phyloP scores from a whole-genome alignment of 2,329 filamentous ascomycete genomes.

The Mariannaea sp. region DNA sequence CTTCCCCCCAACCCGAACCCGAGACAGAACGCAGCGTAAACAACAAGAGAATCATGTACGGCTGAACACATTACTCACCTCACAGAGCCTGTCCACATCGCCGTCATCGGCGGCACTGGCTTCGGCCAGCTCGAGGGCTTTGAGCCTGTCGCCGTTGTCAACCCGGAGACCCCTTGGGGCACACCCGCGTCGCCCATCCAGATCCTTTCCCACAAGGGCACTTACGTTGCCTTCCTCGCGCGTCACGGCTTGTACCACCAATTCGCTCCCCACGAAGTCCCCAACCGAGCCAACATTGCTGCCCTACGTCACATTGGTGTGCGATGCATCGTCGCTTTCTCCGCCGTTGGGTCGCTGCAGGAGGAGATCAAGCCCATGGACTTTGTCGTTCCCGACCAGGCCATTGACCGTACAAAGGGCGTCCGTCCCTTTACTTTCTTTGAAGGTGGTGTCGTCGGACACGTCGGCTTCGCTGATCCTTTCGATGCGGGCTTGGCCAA shows the following conservation, averaged over 20 bases:
- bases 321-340: conserved; percentile 90
- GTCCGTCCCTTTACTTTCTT: conserved; percentile 96
- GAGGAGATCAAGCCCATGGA: conserved; percentile 95
- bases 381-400: conserved; percentile 94
- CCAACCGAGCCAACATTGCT: conserved; percentile 94
- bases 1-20: conserved; percentile 3
- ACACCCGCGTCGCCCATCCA: conserved; percentile 74
- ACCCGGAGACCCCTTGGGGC: conserved; percentile 86
- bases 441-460: conserved; percentile 86
- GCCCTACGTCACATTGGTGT: conserved; percentile 91
- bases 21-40: not conserved
- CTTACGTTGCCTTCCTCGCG: conserved; percentile 88
- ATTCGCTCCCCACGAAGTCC: conserved; percentile 92
- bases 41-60: not conserved
- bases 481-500: conserved; percentile 81
- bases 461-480: conserved; percentile 94
- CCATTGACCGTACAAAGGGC: conserved; percentile 97
- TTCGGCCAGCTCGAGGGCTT: conserved; percentile 87
- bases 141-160: conserved; percentile 79
- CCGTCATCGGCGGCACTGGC: conserved; percentile 91
- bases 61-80: conserved; percentile 24
- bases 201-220: conserved; percentile 84
- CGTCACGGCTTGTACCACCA: conserved; percentile 91
- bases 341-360: conserved; percentile 88
- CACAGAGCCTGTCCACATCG: conserved; percentile 75